Evolutionary conservation across 371 early-diverging fungal species (phyloP), one percentile per base, ranked within the genome.

Genomic region (Mortierella sp.): DNA sequence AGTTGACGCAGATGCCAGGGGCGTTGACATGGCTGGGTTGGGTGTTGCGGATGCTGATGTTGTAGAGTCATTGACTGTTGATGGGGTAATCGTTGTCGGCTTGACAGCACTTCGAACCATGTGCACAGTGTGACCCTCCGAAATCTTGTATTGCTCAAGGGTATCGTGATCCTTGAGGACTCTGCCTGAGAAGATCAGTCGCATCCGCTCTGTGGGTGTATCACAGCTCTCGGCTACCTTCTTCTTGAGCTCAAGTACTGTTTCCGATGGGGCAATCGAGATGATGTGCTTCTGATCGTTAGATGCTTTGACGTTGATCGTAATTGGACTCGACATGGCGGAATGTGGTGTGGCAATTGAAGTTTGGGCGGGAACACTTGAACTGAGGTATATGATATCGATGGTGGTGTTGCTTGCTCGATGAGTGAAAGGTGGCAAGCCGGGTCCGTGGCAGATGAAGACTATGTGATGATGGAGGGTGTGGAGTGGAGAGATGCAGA

Each of bases 91-190:
- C 16, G 45, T 52, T 25, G 17, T 19, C n/a, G 70, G 55, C 3
- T 81, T 22, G 1, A 64, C 27, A 21, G 79, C 79, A 28, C 93
- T 88, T 39, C 86, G 87, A 5, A 96, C 94, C 90, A 96, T 86
- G 55, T 96, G 96, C 2, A 96, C 84, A 17, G 93, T 93, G 63
- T 86, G 83, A 2, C 89, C 92, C 34, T 91, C 90, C 0, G 81
- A 81, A 22, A 98, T 82, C 66, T 95, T 96, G 82, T 92, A 95
- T 13, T 79, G 81, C 10, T 77, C 71, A 10, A 98, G 68, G 1
- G 82, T 82, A 43, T 96, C 95, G n/a, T 77, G 83, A 77, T 98
- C 97, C 84, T 98, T 97, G 43, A 98, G 86, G 13, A 98, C 95
- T 55, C 90, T 85, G 3, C 98, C 98, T 17, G 96, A 90, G 69